These are phyloP conservation scores for Mycena alexandri DNA, from an alignment of 768 basidiomycete genomes.

Conservation along the genomic window DNA sequence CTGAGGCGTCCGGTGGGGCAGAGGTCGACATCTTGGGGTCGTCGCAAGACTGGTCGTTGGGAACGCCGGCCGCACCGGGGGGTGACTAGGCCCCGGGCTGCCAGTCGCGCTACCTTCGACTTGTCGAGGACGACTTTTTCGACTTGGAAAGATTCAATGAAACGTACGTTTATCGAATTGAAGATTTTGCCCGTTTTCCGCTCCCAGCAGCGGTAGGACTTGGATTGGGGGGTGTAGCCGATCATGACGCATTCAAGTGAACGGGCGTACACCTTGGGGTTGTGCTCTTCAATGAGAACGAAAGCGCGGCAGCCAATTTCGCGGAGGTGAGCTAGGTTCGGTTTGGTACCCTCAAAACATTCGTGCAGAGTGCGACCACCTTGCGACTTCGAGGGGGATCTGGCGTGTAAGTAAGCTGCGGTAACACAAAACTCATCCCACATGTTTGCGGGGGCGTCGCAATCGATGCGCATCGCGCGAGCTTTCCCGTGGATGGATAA, in stretches of 20 bases:
- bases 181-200: neutral
- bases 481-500: constrained; percentile 47
- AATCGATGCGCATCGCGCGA: constrained; percentile 44
- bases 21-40: too few species aligned
- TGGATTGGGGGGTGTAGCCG: constrained; percentile 19
- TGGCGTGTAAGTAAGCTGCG: constrained; percentile 42
- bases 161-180: too few species aligned
- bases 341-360: constrained; percentile 11
- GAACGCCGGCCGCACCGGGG: too few species aligned
- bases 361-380: constrained; percentile 34
- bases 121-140: too few species aligned
- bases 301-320: constrained; percentile 47
- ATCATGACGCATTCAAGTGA: neutral
- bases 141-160: too few species aligned
- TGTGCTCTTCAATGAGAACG: constrained; percentile 42
- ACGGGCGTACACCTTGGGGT: constrained; percentile 43
- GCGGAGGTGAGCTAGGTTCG: constrained; percentile 44
- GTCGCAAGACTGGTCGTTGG: too few species aligned
- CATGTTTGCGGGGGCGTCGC: constrained; percentile 40
- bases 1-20: too few species aligned
- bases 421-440: constrained; percentile 53
- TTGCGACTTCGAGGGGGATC: constrained; percentile 37
- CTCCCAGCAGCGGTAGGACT: constrained; percentile 33
- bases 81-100: too few species aligned
- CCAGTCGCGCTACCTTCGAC: too few species aligned